phyloP scores from a whole-genome alignment of 768 basidiomycete genomes.

The Leccinum disarticulatum region DNA sequence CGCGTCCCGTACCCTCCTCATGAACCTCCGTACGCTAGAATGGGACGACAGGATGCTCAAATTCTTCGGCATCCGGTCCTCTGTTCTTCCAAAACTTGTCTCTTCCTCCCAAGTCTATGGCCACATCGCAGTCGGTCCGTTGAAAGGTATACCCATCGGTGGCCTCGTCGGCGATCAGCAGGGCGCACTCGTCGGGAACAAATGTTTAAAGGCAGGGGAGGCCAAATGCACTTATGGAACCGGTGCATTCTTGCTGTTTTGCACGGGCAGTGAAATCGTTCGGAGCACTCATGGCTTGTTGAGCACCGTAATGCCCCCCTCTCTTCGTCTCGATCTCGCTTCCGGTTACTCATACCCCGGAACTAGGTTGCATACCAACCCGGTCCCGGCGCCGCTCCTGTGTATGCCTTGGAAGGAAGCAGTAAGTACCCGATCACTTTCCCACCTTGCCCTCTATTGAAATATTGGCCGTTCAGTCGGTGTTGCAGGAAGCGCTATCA shows the following conservation, averaged over 20 bases:
- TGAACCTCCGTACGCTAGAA: slow-evolving; percentile 75
- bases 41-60: slow-evolving; percentile 84
- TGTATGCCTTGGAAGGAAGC: slow-evolving; percentile 93
- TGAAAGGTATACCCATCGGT: slow-evolving; percentile 80
- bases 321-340: neutral
- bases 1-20: slow-evolving; percentile 91
- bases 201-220: slow-evolving; percentile 86
- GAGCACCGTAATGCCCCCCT: slow-evolving; percentile 62
- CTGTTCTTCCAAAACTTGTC: slow-evolving; percentile 82
- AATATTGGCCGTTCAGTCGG: slow-evolving; percentile 52
- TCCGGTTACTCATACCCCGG: neutral
- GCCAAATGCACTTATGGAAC: slow-evolving; percentile 99
- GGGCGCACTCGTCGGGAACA: slow-evolving; percentile 94
- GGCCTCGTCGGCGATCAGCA: slow-evolving; percentile 99
- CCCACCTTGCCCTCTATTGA: neutral
- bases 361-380: slow-evolving; percentile 85
- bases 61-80: slow-evolving; percentile 81
- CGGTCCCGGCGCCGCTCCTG: slow-evolving; percentile 71
- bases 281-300: slow-evolving; percentile 84
- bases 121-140: slow-evolving; percentile 59
- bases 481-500: slow-evolving; percentile 93
- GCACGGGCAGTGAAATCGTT: slow-evolving; percentile 86
- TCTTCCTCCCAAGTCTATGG: slow-evolving; percentile 95
- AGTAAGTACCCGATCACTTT: slow-evolving; percentile 51
- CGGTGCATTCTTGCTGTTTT: slow-evolving; percentile 94